Base-by-base conservation (phyloP, 2,329 filamentous ascomycete genomes). In the Endocalyx cinctus region DNA sequence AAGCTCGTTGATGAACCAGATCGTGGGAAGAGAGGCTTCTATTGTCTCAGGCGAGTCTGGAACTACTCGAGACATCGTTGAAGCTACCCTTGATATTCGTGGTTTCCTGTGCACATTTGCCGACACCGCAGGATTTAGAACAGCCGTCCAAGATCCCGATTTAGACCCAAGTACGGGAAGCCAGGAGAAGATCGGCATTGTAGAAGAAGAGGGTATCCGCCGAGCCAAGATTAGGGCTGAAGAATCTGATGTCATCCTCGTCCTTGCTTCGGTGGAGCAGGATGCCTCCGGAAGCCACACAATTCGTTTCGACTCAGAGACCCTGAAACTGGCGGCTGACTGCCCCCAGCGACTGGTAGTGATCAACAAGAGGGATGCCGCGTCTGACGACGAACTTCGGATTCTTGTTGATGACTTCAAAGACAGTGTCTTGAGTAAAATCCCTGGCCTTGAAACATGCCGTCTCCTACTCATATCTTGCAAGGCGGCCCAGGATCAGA, bases 1-100 rank as follows among this genome's bases (percentile, higher is more conserved):
- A 59, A 96, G 89, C 57, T 96, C 88, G 11, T 62, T 98, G 39
- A 77, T 98, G 61, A 98, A 98, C 55, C 69, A 81, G 15, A 75
- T 98, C 31, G 87, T 96, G 4, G 90, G 92, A 0, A 73, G 89
- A 33, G 90, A 97, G 57, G 92, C 92, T 3, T 94, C 89, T 4
- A 98, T 98, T 49, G 92, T 98, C 6, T 95, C 88, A 27, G 74
- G 79, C 1, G 89, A 97, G 63, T 88, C 88, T 25, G 92, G 92
- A 0, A 98, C 92, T 1, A 98, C 92, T 6, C 69, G 92, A 39
- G 92, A 98, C 63, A 82, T 98, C 33, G 82, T 98, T 10, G 92
- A 98, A 63, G 85, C 92, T 1, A 84, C 84, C 17, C 72, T 98
- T 17, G 92, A 98, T 61, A 71, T 98, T 29, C 79, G 82, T 1